A percentile compares a stretch with the other conserved stretches of the same genome.
These are phyloP conservation scores for Aeschynomene evenia DNA, from an alignment of 306 rosid species.

Conservation along the genomic window DNA sequence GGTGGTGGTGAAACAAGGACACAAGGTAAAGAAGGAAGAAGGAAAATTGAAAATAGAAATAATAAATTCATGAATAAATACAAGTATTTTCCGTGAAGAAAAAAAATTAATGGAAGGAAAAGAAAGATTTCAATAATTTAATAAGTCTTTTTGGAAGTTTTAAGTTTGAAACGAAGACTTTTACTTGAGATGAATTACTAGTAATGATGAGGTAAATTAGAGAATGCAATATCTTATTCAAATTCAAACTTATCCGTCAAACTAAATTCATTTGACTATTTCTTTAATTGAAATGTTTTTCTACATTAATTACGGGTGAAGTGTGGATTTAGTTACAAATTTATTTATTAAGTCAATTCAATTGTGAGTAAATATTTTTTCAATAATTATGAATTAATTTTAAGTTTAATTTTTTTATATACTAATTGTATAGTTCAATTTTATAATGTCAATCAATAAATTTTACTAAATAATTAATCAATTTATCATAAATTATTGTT, in stretches of 20 bases:
- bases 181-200: background rate
- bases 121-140: too few relatives aligned
- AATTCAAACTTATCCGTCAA: background rate
- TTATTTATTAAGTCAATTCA: background rate
- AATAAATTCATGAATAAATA: background rate
- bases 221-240: background rate
- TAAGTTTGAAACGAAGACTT: background rate
- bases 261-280: background rate
- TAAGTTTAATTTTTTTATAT: too few relatives aligned
- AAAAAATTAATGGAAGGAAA: background rate
- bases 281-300: background rate
- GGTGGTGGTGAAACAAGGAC: slow-evolving; percentile 43
- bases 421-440: too few relatives aligned
- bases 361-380: too few relatives aligned
- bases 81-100: background rate
- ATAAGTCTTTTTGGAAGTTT: background rate
- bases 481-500: too few relatives aligned
- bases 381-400: too few relatives aligned
- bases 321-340: background rate
- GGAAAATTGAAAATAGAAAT: slow-evolving; percentile 13
- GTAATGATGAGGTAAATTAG: background rate
- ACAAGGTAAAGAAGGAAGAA: slow-evolving; percentile 65
- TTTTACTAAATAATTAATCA: too few relatives aligned
- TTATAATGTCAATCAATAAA: too few relatives aligned
- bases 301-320: background rate